Conservation (phyloP, 352 stramenopile species). For the Hyphochytrium catenoides region DNA sequence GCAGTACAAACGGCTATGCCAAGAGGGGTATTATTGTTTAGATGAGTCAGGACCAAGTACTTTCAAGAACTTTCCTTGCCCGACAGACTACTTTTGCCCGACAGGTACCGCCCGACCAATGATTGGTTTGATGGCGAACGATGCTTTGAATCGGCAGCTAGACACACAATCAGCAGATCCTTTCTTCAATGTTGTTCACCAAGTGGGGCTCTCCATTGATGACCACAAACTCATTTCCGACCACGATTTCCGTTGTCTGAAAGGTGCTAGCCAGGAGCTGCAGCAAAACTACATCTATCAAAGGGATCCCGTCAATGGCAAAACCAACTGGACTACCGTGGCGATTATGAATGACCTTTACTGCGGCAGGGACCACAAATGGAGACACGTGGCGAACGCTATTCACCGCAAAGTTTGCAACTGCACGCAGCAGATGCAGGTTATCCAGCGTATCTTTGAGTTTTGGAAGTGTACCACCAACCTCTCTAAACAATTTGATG, state of each 20-base stretch:
- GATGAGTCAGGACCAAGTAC: slow-evolving; percentile 60
- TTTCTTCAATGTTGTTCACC: slow-evolving; percentile 33
- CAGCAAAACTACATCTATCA: slow-evolving; percentile 17
- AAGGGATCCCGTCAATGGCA: slow-evolving; percentile 19
- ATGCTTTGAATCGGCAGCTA: slow-evolving; percentile 53
- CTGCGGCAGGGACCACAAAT: slow-evolving; percentile 84
- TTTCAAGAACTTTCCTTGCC: slow-evolving; percentile 45
- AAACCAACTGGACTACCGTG: slow-evolving; percentile 10
- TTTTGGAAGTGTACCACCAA: slow-evolving; percentile 75
- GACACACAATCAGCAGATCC: slow-evolving; percentile 30
- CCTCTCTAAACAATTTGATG: slow-evolving; percentile 11
- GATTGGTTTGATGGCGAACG: slow-evolving; percentile 61
- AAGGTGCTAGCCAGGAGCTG: slow-evolving; percentile 55
- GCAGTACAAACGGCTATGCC: slow-evolving; percentile 67
- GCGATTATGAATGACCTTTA: slow-evolving; percentile 37
- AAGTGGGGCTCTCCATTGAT: slow-evolving; percentile 69
- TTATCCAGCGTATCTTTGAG: slow-evolving; percentile 64
- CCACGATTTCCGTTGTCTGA: slow-evolving; percentile 72
- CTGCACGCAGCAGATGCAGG: slow-evolving; percentile 57
- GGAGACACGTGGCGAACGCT: slow-evolving; percentile 53
- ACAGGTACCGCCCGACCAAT: slow-evolving; percentile 70
- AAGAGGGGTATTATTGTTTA: slow-evolving; percentile 58
- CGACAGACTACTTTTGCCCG: slow-evolving; percentile 78
- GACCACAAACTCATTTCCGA: slow-evolving; percentile 55
- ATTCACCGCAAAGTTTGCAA: slow-evolving; percentile 73